Percentiles rank a stretch among this genome's conserved stretches.
Evolutionary conservation across 441 rosid genomes (phyloP).

Genomic region (Adansonia rubrostipa): DNA sequence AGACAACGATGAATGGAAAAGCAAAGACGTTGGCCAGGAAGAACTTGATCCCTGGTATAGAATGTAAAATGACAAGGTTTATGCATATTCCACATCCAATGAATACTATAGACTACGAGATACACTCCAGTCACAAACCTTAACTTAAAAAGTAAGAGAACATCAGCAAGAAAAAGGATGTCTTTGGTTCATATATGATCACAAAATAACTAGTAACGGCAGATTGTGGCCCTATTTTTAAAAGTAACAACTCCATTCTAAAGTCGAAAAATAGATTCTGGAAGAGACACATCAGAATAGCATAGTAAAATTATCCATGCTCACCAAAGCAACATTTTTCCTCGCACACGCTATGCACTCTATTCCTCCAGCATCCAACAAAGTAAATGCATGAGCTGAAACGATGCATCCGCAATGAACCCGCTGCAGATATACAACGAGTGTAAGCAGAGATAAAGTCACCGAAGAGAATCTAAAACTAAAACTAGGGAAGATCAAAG

Average conservation of each 20-base stretch:
- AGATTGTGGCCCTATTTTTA: neutral
- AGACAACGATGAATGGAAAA: conserved; percentile 47
- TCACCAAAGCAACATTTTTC: conserved; percentile 64
- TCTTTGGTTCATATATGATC: neutral
- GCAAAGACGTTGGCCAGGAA: conserved; percentile 51
- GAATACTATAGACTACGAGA: conserved; percentile 9
- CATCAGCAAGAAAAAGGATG: neutral
- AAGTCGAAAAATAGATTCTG: neutral
- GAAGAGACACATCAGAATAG: neutral
- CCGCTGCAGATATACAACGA: conserved; percentile 54
- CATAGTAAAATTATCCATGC: conserved; percentile 29
- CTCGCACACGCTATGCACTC: conserved; percentile 81
- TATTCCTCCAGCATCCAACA: conserved; percentile 96
- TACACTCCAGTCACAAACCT: conserved; percentile 4
- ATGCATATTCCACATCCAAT: conserved; percentile 13
- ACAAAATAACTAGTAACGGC: neutral
- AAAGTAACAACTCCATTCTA: neutral
- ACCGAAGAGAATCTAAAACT: conserved; percentile 16
- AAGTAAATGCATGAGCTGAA: conserved; percentile 55
- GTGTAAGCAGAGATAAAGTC: conserved; percentile 30
- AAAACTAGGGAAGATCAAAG: conserved; percentile 5
- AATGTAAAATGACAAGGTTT: conserved; percentile 20
- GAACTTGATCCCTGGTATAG: conserved; percentile 63
- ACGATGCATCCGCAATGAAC: conserved; percentile 98
- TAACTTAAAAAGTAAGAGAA: neutral